These are phyloP conservation scores for Gossypium trilobum DNA, from an alignment of 441 rosid genomes.

Conservation along the genomic window DNA sequence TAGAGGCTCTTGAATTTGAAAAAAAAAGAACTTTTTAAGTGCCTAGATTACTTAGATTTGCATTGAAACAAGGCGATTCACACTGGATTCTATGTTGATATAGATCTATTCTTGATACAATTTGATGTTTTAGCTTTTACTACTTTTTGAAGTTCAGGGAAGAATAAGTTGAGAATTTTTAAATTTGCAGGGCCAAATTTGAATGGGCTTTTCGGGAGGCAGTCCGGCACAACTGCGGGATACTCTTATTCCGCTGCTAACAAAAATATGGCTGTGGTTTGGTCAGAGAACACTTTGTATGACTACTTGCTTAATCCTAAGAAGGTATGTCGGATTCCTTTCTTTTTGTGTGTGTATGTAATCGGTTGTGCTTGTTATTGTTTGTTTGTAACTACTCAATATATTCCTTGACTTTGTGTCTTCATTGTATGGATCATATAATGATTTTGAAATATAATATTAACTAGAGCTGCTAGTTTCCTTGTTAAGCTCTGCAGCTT, in stretches of 20 bases:
- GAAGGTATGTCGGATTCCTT: conserved; percentile 30
- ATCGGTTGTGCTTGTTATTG: background rate
- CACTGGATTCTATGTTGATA: background rate
- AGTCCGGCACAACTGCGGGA: conserved; percentile 20
- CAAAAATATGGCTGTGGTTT: conserved; percentile 53
- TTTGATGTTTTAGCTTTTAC: background rate
- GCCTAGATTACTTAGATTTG: background rate
- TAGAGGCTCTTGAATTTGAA: background rate
- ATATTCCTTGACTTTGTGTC: background rate
- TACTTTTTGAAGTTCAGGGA: background rate
- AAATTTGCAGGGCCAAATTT: background rate
- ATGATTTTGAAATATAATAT: background rate
- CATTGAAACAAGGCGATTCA: background rate
- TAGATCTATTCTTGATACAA: background rate
- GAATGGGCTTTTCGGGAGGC: conserved; percentile 8
- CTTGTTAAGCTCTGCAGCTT: background rate
- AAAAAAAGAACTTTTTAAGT: background rate
- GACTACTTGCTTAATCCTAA: conserved; percentile 64
- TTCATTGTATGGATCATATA: background rate
- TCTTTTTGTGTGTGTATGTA: background rate
- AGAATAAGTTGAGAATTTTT: background rate
- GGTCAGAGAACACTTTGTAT: conserved; percentile 59
- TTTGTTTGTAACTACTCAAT: background rate
- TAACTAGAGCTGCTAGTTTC: background rate
- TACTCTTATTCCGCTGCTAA: conserved; percentile 66